These are phyloP conservation scores for Russula olivacea DNA, from an alignment of 768 basidiomycete genomes.

Conservation along the genomic window DNA sequence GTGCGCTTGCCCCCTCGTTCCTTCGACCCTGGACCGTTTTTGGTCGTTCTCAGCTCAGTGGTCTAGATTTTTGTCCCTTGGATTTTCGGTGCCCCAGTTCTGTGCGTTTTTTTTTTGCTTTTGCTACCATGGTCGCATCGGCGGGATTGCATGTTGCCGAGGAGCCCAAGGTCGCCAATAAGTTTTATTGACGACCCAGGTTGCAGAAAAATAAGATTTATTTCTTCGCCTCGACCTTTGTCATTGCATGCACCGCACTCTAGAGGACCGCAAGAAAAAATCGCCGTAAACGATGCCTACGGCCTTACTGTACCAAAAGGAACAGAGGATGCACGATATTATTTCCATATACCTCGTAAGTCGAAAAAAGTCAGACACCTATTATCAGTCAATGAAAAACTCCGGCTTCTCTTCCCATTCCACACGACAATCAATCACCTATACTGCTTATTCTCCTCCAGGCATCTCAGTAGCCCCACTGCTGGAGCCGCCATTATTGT, in stretches of 20 bases:
- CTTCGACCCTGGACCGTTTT: not conserved
- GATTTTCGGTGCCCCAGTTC: not conserved
- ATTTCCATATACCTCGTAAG: not conserved
- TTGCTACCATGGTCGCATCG: not conserved
- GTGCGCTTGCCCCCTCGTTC: not conserved
- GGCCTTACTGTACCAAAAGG: not conserved
- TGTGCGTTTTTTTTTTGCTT: not conserved
- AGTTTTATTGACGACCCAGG: not conserved
- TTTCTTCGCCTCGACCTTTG: not conserved
- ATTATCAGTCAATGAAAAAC: not conserved
- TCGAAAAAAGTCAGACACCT: not conserved
- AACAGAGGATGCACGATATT: not conserved
- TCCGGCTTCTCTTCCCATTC: not conserved
- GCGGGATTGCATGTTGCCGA: not conserved
- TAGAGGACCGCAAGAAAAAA: not conserved
- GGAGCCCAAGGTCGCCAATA: not conserved
- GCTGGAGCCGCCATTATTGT: not conserved
- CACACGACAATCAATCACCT: not conserved
- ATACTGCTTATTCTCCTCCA: not conserved
- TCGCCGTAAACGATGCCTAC: not conserved
- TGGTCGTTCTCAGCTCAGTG: not conserved
- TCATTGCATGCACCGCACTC: not conserved
- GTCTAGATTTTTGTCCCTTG: not conserved
- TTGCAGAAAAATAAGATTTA: not conserved
- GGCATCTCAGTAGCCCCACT: not conserved